Evolutionary conservation across 345 rosid species (phyloP).

Genomic region (Gossypium turneri): DNA sequence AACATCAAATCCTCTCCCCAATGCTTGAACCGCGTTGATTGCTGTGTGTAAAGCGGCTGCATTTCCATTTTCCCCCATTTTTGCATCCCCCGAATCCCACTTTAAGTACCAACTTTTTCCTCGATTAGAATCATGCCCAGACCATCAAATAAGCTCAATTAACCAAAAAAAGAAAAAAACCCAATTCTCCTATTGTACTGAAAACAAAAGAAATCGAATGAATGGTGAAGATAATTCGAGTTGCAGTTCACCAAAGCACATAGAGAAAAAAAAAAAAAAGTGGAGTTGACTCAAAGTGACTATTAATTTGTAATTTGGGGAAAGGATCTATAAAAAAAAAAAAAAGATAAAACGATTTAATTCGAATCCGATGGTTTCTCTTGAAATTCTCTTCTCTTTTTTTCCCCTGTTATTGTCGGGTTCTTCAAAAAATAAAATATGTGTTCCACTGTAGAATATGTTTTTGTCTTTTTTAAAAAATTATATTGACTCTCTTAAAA

Average conservation of each 20-base stretch:
- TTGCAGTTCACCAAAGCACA: neutral
- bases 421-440: neutral
- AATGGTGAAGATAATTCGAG: neutral
- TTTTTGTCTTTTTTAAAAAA: neutral
- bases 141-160: neutral
- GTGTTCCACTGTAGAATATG: neutral
- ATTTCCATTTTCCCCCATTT: slow-evolving; percentile 35
- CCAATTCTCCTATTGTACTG: neutral
- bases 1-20: slow-evolving; percentile 74
- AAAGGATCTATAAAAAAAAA: slow-evolving; percentile 13
- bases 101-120: neutral
- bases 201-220: neutral
- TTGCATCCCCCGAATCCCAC: slow-evolving; percentile 15
- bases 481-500: neutral
- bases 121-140: slow-evolving; percentile 15
- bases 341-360: slow-evolving; percentile 14
- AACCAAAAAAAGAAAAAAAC: neutral
- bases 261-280: neutral
- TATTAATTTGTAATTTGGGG: neutral
- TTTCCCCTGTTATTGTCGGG: neutral
- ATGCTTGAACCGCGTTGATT: slow-evolving; percentile 52
- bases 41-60: slow-evolving; percentile 56
- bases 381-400: neutral
- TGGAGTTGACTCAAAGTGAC: slow-evolving; percentile 3
- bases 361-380: slow-evolving; percentile 27